These are phyloP conservation scores for Starmera caribaea DNA, from an alignment of 805 yeast genomes.

Conservation along the genomic window DNA sequence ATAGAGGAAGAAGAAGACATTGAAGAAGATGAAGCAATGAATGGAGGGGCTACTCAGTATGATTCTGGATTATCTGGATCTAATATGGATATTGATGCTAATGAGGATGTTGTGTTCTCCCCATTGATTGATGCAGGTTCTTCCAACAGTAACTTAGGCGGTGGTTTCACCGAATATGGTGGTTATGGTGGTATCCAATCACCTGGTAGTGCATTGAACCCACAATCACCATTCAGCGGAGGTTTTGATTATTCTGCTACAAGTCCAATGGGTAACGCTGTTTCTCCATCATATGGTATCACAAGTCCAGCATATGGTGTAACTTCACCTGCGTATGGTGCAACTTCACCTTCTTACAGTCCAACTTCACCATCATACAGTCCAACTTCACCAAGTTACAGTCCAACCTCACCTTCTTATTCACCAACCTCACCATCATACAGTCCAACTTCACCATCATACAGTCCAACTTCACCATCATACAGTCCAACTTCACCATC, in stretches of 20 bases:
- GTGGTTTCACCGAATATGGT: slow-evolving; percentile 52
- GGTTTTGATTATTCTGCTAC: slow-evolving; percentile 33
- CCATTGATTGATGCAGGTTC: slow-evolving; percentile 86
- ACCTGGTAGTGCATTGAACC: slow-evolving; percentile 38
- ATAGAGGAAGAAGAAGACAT: slow-evolving; percentile 28
- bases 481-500: slow-evolving; percentile 64
- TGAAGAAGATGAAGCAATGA: slow-evolving; percentile 28
- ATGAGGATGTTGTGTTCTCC: slow-evolving; percentile 79
- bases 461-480: slow-evolving; percentile 68
- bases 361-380: slow-evolving; percentile 72
- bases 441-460: slow-evolving; percentile 62
- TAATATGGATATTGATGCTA: slow-evolving; percentile 52
- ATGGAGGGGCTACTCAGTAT: slow-evolving; percentile 88
- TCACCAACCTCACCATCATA: slow-evolving; percentile 68
- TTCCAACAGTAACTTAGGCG: slow-evolving; percentile 75
- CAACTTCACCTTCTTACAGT: slow-evolving; percentile 68
- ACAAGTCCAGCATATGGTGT: slow-evolving; percentile 53
- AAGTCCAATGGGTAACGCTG: slow-evolving; percentile 39
- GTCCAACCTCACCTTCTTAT: slow-evolving; percentile 72
- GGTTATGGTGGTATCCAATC: slow-evolving; percentile 53
- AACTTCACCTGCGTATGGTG: slow-evolving; percentile 68
- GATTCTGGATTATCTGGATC: slow-evolving; percentile 52
- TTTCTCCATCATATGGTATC: slow-evolving; percentile 46
- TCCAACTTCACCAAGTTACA: slow-evolving; percentile 69
- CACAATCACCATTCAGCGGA: slow-evolving; percentile 40